Evolutionary conservation across 495 filamentous ascomycete species (phyloP).

Genomic region (Talaromyces thailandensis): DNA sequence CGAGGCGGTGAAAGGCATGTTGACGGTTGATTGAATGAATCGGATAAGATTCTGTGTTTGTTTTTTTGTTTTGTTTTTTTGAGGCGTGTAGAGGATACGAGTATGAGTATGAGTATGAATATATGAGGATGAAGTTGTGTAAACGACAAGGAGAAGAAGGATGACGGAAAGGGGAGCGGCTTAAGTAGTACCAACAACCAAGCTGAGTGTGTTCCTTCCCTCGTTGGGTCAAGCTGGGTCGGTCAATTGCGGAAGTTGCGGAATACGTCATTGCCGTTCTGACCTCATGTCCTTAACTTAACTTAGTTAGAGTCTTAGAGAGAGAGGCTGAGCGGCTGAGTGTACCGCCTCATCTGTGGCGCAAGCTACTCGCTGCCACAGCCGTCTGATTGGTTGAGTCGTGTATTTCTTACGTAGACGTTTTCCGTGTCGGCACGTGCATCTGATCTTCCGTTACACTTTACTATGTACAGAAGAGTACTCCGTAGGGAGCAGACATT

Average conservation of each 20-base stretch:
- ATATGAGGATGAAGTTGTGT: neutral
- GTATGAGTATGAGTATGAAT: neutral
- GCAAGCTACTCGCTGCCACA: neutral
- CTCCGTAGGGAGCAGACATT: too few relatives aligned
- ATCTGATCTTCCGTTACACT: neutral
- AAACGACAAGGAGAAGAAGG: neutral
- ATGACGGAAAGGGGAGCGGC: neutral
- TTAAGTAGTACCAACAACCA: too few relatives aligned
- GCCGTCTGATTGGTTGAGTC: neutral
- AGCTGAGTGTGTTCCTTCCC: neutral
- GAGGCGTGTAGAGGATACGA: neutral
- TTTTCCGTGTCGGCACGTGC: neutral
- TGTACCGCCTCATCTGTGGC: conserved; percentile 2
- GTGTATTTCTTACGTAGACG: neutral
- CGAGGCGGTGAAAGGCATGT: conserved; percentile 58
- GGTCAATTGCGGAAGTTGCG: conserved; percentile 2
- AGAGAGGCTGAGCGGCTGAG: too few relatives aligned
- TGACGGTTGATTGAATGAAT: conserved; percentile 13
- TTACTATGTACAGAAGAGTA: too few relatives aligned
- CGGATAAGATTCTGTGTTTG: neutral
- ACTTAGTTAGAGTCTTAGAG: too few relatives aligned
- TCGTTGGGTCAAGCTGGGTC: neutral
- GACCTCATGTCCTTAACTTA: neutral
- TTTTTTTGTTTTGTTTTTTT: neutral
- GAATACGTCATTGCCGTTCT: conserved; percentile 2